These are phyloP conservation scores for Umbelopsis vinacea DNA, from an alignment of 192 early-diverging fungal genomes.

Conservation along the genomic window DNA sequence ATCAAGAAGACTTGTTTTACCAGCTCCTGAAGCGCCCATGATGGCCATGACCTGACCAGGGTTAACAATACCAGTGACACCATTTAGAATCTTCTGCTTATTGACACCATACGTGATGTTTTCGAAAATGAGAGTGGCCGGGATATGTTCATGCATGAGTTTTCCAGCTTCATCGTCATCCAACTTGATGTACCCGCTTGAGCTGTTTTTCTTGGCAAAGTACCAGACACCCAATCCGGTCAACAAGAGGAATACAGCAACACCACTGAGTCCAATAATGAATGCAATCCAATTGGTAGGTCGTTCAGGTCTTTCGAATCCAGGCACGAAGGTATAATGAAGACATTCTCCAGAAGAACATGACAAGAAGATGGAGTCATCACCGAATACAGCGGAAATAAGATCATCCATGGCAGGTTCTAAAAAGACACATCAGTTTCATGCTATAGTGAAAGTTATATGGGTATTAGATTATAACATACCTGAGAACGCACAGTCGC, in stretches of 20 bases:
- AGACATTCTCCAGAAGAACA: slow-evolving; percentile 88
- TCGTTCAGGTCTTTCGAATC: slow-evolving; percentile 53
- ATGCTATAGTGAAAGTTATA: background rate
- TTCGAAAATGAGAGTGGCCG: slow-evolving; percentile 68
- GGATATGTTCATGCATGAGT: slow-evolving; percentile 76
- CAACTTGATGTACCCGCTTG: slow-evolving; percentile 42
- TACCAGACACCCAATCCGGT: slow-evolving; percentile 26
- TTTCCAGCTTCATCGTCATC: slow-evolving; percentile 64
- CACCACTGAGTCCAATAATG: slow-evolving; percentile 41
- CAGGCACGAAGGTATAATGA: slow-evolving; percentile 86
- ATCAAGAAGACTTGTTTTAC: slow-evolving; percentile 91
- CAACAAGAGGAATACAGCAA: slow-evolving; percentile 41
- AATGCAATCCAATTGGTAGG: slow-evolving; percentile 49
- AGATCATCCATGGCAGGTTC: slow-evolving; percentile 86
- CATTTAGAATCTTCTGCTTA: slow-evolving; percentile 60
- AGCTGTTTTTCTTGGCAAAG: slow-evolving; percentile 29
- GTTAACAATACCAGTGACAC: slow-evolving; percentile 74
- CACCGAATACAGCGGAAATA: slow-evolving; percentile 80
- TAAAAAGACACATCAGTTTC: slow-evolving; percentile 25
- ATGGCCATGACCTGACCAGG: slow-evolving; percentile 93
- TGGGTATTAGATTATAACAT: background rate
- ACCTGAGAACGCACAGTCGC: slow-evolving; percentile 67
- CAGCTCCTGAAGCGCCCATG: slow-evolving; percentile 91
- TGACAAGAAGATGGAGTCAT: slow-evolving; percentile 76
- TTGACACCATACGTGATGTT: slow-evolving; percentile 61